Conservation (phyloP, 352 stramenopile species). For the Phytopythium sindhum region DNA sequence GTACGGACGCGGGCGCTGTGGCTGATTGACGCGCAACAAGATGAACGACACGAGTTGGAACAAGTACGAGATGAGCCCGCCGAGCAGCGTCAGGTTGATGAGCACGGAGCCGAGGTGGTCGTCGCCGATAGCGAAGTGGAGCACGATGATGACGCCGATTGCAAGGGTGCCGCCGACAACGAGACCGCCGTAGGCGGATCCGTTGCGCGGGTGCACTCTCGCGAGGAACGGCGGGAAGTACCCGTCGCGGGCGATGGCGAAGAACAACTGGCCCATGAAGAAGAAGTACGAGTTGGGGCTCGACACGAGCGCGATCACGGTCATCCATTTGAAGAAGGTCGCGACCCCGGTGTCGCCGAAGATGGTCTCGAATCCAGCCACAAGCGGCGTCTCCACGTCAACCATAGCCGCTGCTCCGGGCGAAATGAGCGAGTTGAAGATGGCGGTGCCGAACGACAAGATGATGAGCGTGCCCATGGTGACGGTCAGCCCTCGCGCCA, state of each 20-base stretch:
- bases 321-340: conserved; percentile 60
- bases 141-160: conserved; percentile 36
- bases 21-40: conserved; percentile 43
- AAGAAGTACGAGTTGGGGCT: conserved; percentile 74
- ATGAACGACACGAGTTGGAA: conserved; percentile 71
- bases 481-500: conserved; percentile 48
- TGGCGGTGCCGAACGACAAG: conserved; percentile 47
- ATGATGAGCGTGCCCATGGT: conserved; percentile 52
- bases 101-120: conserved; percentile 52
- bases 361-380: conserved; percentile 62
- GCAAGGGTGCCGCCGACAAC: conserved; percentile 37
- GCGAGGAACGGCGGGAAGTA: conserved; percentile 53
- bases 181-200: conserved; percentile 40
- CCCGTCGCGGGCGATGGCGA: conserved; percentile 59
- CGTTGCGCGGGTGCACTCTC: conserved; percentile 40
- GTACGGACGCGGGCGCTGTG: conserved; percentile 48
- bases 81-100: conserved; percentile 64
- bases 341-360: conserved; percentile 65
- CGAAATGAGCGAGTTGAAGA: conserved; percentile 56
- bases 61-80: conserved; percentile 56
- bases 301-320: conserved; percentile 53
- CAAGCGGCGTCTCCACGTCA: conserved; percentile 31
- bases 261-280: conserved; percentile 59
- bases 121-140: conserved; percentile 64
- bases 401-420: conserved; percentile 21